These are phyloP conservation scores for Echeveria elegans DNA, from an alignment of 164 flowering plant genomes.

Conservation along the genomic window DNA sequence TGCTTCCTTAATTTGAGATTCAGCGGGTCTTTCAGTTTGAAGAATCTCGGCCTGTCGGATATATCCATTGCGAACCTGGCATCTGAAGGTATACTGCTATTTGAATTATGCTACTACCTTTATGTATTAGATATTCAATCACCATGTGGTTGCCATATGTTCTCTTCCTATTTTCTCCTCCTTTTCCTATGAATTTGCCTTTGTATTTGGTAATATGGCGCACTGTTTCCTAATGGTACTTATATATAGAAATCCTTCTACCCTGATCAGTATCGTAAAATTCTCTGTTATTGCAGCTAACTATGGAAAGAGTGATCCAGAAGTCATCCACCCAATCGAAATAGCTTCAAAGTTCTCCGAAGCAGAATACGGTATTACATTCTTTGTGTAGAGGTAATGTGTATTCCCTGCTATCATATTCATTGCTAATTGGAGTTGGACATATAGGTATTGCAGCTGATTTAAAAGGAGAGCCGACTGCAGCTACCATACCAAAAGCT, in stretches of 20 bases:
- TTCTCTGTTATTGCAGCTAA: not conserved
- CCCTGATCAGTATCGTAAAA: not conserved
- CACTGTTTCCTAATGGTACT: not conserved
- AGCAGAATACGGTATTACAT: not conserved
- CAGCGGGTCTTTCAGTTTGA: slow-evolving; percentile 50
- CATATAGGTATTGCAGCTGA: slow-evolving; percentile 15
- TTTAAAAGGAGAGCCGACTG: slow-evolving; percentile 13
- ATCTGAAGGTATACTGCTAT: slow-evolving; percentile 39
- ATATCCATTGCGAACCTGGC: slow-evolving; percentile 69
- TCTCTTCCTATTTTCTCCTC: not conserved
- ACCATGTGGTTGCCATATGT: not conserved
- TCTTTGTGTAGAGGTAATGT: not conserved
- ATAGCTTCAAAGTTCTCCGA: not conserved
- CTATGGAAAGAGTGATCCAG: not conserved
- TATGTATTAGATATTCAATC: not conserved
- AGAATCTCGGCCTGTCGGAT: slow-evolving; percentile 70
- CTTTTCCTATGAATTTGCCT: not conserved
- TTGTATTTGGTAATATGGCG: too few species aligned
- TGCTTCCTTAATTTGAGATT: slow-evolving; percentile 26
- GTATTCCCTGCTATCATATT: not conserved
- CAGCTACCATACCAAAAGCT: slow-evolving; percentile 17
- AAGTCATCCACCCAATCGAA: not conserved
- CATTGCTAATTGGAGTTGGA: not conserved
- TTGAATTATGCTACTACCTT: not conserved
- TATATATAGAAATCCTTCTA: not conserved